These are phyloP conservation scores for Osmanthus fragrans DNA, from an alignment of 257 asterid species.

Conservation along the genomic window DNA sequence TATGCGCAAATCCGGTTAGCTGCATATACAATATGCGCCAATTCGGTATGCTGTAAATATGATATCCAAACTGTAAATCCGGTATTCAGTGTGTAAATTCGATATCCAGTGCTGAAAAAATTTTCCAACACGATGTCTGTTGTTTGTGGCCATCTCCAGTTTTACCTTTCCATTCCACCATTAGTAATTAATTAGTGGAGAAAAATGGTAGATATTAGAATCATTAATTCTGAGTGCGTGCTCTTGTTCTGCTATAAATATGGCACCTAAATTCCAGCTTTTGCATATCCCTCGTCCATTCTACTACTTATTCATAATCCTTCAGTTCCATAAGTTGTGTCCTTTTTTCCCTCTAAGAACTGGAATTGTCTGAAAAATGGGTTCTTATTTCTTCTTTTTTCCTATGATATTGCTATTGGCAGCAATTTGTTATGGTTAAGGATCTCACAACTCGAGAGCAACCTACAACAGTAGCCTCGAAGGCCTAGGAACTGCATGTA, in stretches of 20 bases:
- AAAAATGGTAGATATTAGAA: no score
- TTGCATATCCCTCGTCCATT: not conserved
- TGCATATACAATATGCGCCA: no score
- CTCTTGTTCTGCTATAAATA: conserved; percentile 32
- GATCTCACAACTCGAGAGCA: conserved; percentile 51
- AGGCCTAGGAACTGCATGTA: conserved; percentile 68
- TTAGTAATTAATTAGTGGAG: no score
- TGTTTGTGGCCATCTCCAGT: no score
- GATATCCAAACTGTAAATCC: no score
- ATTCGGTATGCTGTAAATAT: no score
- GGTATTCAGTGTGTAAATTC: no score
- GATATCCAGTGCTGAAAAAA: no score
- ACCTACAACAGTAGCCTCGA: conserved; percentile 85
- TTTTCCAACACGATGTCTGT: no score
- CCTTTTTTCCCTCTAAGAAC: not conserved
- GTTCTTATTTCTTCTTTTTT: not conserved
- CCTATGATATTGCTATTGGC: conserved; percentile 18
- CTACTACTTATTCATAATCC: not conserved
- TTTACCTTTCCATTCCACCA: no score
- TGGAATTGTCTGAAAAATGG: not conserved
- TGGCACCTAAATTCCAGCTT: not conserved
- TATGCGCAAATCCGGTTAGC: no score
- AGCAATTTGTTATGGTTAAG: conserved; percentile 34
- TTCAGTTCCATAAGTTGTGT: not conserved
- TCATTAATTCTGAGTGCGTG: no score